These are phyloP conservation scores for Cyamopsis tetragonoloba DNA, from an alignment of 306 rosid species.

Conservation along the genomic window DNA sequence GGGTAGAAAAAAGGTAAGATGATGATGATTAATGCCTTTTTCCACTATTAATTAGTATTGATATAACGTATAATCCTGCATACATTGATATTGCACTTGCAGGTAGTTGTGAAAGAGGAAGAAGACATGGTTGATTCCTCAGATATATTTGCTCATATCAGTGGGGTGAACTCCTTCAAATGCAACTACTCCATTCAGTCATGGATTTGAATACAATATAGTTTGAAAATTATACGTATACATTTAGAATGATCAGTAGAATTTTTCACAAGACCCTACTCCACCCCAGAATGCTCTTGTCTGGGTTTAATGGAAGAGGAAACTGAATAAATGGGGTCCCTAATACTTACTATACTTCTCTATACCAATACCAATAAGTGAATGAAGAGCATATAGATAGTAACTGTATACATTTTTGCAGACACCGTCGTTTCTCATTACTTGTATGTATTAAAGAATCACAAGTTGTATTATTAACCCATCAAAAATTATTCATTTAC, in stretches of 20 bases:
- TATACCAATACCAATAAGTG: constrained; percentile 40
- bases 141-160: constrained; percentile 89
- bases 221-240: constrained; percentile 13
- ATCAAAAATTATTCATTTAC: constrained; percentile 4
- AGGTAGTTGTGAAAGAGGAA: constrained; percentile 91
- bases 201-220: constrained; percentile 61
- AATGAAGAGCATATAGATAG: constrained; percentile 40
- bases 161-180: constrained; percentile 99
- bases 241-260: constrained; percentile 39
- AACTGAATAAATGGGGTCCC: constrained; percentile 60
- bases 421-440: constrained; percentile 23
- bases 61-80: neutral
- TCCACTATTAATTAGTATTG: constrained; percentile 5
- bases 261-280: constrained; percentile 58
- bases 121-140: constrained; percentile 95
- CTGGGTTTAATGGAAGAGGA: constrained; percentile 38
- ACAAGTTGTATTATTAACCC: constrained; percentile 30
- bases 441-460: constrained; percentile 26
- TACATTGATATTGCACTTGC: constrained; percentile 19
- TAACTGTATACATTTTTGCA: constrained; percentile 47
- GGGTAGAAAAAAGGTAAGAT: too few relatives aligned
- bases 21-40: neutral
- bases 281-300: constrained; percentile 37
- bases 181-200: constrained; percentile 87
- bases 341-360: too few relatives aligned